Base-by-base conservation (phyloP, 2,329 filamentous ascomycete species). In the Lasiodiplodia sp. region DNA sequence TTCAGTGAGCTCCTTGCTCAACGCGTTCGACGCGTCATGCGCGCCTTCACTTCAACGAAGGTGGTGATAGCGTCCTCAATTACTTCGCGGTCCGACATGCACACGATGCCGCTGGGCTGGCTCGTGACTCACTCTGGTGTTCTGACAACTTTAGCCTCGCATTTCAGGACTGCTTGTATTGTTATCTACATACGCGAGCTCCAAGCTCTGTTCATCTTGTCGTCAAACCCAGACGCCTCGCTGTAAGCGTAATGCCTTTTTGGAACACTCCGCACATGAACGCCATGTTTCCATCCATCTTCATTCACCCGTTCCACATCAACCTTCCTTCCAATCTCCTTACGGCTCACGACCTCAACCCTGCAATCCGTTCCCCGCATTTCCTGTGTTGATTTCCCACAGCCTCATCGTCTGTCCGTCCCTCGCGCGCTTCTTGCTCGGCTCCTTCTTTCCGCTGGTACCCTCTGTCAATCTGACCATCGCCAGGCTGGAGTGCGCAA, bases 401-500 rank as follows among this genome's bases (percentile, higher is more conserved):
- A 68, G 11, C 7, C 66, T 49, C 66, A 68, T 68, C 34, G 66
- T 68, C 56, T 68, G 66, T 1, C 66, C 66, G 31, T 53, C 56
- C 34, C 37, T 63, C 10, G 57, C 37, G 21, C 66, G 57, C 57
- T 68, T 68, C 47, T 63, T 62, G 57, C 56, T 63, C 18, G 66
- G 51, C 23, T 62, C 66, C 51, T 55, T 66, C 47, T 63, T 62
- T 10, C 40, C 47, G 49, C 66, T 56, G 47, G 31, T 34, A 10
- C 57, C 21, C 37, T 68, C 66, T 4, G 66, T 53, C 66, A 68
- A 58, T 12, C 66, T 38, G 68, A 89, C 77, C 81, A 92, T 87
- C 2, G 90, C 89, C 79, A 92, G 92, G 79, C 92, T 94, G 67
- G 89, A 91, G 64, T 88, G 85, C 1, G 95, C 93, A 76, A 98